A percentile compares a stretch with the other conserved stretches of the same genome.
These are phyloP conservation scores for Syzygium syzygioides DNA, from an alignment of 441 rosid genomes.

Conservation along the genomic window DNA sequence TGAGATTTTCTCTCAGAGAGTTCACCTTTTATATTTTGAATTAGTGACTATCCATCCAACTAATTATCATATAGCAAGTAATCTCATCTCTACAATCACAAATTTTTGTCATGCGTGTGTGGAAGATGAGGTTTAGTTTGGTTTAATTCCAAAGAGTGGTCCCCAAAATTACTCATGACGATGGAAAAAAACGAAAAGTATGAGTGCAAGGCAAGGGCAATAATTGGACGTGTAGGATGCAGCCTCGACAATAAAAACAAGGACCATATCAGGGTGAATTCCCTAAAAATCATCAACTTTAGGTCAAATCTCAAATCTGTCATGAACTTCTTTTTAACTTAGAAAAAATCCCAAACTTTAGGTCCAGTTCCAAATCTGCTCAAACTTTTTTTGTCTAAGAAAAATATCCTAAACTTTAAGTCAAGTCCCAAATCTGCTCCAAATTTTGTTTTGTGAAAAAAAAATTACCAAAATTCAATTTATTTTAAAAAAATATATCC, in stretches of 20 bases:
- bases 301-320: too few relatives aligned
- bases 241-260: not conserved
- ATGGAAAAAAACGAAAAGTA: not conserved
- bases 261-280: too few relatives aligned
- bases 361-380: too few relatives aligned
- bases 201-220: not conserved
- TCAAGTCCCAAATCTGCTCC: too few relatives aligned
- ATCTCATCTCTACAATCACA: not conserved
- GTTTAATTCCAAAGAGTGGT: not conserved
- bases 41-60: not conserved
- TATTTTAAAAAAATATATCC: too few relatives aligned
- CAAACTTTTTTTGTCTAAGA: too few relatives aligned
- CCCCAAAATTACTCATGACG: not conserved
- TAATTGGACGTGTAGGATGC: not conserved
- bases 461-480: too few relatives aligned
- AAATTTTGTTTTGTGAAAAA: too few relatives aligned
- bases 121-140: not conserved
- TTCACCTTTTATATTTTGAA: not conserved
- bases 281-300: too few relatives aligned
- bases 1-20: not conserved
- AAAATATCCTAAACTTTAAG: too few relatives aligned
- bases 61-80: not conserved
- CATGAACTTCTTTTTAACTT: too few relatives aligned
- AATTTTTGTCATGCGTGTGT: not conserved
- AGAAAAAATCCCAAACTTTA: too few relatives aligned